phyloP scores from a whole-genome alignment of 805 yeast genomes.

The Saccharomycopsis sp. region DNA sequence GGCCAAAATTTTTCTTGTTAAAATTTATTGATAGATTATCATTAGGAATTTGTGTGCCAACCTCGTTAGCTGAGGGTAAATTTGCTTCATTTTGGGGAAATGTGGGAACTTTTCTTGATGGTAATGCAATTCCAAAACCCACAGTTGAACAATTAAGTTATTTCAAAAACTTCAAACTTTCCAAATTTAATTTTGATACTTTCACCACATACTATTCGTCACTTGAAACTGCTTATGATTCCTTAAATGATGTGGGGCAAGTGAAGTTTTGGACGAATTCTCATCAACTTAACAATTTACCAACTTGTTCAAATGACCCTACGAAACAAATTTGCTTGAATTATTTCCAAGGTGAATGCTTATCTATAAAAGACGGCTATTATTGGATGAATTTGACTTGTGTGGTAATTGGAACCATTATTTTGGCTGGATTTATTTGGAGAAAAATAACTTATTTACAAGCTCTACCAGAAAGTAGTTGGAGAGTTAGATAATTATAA shows the following conservation, averaged over 20 bases:
- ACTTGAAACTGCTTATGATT: not conserved
- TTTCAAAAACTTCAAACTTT: not conserved
- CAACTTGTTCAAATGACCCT: constrained; percentile 27
- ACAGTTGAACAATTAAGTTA: constrained; percentile 2
- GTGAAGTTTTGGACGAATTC: constrained; percentile 12
- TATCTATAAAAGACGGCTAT: constrained; percentile 65
- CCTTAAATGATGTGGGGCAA: not conserved
- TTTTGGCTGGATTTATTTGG: constrained; percentile 59
- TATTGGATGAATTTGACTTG: constrained; percentile 69
- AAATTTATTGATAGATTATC: constrained; percentile 76
- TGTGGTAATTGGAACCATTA: constrained; percentile 48
- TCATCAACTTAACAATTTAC: constrained; percentile 17
- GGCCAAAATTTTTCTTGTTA: constrained; percentile 85
- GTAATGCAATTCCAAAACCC: not conserved
- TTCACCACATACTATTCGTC: constrained; percentile 1
- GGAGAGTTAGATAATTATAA: constrained; percentile 48
- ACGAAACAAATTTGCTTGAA: constrained; percentile 40
- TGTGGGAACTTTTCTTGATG: not conserved
- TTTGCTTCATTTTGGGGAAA: constrained; percentile 8
- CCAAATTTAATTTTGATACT: constrained; percentile 1
- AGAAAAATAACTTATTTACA: constrained; percentile 56
- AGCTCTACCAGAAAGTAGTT: constrained; percentile 57
- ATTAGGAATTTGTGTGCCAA: constrained; percentile 43
- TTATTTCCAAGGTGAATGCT: constrained; percentile 43
- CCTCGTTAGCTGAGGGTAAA: constrained; percentile 15